phyloP scores from a whole-genome alignment of 352 stramenopile genomes.

The Elongisporangium prolatum region DNA sequence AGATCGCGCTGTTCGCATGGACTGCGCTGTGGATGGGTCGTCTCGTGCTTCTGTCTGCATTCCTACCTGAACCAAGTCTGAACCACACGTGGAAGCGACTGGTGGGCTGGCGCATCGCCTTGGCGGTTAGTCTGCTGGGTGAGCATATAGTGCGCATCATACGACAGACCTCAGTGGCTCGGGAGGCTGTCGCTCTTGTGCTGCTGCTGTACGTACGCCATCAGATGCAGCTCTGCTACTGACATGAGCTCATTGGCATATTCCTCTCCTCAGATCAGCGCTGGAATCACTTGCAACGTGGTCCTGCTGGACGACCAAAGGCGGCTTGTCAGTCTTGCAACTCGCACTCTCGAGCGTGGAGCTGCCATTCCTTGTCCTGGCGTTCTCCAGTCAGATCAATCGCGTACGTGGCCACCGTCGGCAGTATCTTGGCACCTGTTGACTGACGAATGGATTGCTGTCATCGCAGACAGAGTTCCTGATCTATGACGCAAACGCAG shows the following conservation, averaged over 20 bases:
- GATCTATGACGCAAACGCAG: conserved; percentile 33
- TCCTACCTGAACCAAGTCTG: conserved; percentile 9
- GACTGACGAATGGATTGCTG: not conserved
- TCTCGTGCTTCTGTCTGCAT: conserved; percentile 12
- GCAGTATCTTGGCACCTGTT: conserved; percentile 3
- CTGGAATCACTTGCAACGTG: conserved; percentile 20
- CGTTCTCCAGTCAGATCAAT: conserved; percentile 33
- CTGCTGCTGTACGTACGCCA: conserved; percentile 11
- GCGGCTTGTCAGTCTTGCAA: conserved; percentile 9
- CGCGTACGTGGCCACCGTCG: conserved; percentile 11
- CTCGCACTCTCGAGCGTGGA: conserved; percentile 20
- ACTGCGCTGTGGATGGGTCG: conserved; percentile 42
- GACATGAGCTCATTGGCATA: not conserved
- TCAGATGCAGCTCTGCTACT: not conserved
- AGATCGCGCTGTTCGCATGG: conserved; percentile 20
- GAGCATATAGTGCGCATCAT: conserved; percentile 3
- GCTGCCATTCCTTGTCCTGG: conserved; percentile 16
- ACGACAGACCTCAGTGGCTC: not conserved
- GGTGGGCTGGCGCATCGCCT: conserved; percentile 9
- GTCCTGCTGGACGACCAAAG: conserved; percentile 7
- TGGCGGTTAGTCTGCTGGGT: not conserved
- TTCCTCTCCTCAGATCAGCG: conserved; percentile 3
- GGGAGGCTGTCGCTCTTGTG: conserved; percentile 11
- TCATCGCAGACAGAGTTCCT: conserved; percentile 10
- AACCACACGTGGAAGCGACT: not conserved